phyloP scores from a whole-genome alignment of 176 grass and related monocot genomes.

The Panicum miliaceum region DNA sequence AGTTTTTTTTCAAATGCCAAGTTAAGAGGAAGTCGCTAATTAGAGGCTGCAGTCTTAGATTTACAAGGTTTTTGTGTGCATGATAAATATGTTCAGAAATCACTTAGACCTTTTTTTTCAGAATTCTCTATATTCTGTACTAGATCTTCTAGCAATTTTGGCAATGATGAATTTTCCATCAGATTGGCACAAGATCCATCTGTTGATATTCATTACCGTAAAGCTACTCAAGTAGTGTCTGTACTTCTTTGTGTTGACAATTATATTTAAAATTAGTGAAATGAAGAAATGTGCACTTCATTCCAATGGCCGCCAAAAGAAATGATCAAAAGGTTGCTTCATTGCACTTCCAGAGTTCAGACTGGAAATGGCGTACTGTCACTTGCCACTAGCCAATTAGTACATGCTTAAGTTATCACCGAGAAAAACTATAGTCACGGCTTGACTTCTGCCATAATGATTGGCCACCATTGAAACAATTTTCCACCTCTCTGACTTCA shows the following conservation, averaged over 20 bases:
- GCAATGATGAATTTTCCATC: neutral
- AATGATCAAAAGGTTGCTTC: conserved; percentile 42
- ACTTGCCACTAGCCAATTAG: neutral
- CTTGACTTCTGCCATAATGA: conserved; percentile 43
- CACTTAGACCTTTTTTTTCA: neutral
- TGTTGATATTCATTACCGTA: neutral
- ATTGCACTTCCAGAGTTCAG: conserved; percentile 37
- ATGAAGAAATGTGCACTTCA: conserved; percentile 41
- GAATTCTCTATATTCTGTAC: neutral
- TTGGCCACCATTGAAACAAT: neutral
- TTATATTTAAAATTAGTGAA: conserved; percentile 30
- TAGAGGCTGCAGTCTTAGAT: neutral
- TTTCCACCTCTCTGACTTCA: neutral
- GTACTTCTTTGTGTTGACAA: conserved; percentile 22
- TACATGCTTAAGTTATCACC: neutral
- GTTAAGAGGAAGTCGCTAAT: neutral
- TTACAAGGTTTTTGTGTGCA: neutral
- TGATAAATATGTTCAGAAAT: neutral
- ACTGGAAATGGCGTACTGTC: conserved; percentile 1
- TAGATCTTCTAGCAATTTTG: neutral
- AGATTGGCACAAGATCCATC: neutral
- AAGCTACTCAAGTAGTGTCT: conserved; percentile 11
- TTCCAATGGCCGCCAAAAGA: conserved; percentile 33
- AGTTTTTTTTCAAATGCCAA: neutral
- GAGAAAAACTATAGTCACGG: neutral